Evolutionary conservation across 257 asterid species (phyloP).

Genomic region (Apocynum venetum): DNA sequence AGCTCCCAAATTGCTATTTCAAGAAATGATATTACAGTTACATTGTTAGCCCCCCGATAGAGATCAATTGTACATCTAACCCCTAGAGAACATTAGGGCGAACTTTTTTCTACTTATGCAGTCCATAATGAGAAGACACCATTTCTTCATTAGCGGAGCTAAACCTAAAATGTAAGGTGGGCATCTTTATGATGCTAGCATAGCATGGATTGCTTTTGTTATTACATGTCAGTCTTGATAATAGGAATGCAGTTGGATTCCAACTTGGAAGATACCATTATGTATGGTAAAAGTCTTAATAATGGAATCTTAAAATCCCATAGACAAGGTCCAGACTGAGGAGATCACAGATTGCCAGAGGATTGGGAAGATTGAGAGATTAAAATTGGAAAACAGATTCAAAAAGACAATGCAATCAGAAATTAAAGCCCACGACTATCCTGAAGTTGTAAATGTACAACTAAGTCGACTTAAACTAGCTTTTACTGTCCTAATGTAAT

Average conservation of each 20-base stretch:
- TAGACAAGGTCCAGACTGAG: background rate
- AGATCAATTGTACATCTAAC: background rate
- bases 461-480: background rate
- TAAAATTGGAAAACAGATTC: background rate
- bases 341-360: background rate
- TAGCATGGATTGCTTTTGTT: background rate
- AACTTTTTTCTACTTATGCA: background rate
- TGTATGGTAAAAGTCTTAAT: background rate
- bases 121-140: background rate
- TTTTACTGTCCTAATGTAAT: too few species aligned
- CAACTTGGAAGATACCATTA: background rate
- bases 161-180: background rate
- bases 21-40: background rate
- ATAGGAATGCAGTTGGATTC: background rate
- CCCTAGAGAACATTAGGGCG: background rate
- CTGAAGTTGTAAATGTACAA: background rate
- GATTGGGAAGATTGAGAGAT: background rate
- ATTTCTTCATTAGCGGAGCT: background rate
- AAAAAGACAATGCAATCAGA: too few species aligned
- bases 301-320: background rate
- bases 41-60: slow-evolving; percentile 1
- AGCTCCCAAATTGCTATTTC: background rate
- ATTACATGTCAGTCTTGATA: background rate
- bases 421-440: too few species aligned
- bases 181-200: background rate